phyloP scores from a whole-genome alignment of 352 stramenopile species.

The Phytophthora podocarpi region DNA sequence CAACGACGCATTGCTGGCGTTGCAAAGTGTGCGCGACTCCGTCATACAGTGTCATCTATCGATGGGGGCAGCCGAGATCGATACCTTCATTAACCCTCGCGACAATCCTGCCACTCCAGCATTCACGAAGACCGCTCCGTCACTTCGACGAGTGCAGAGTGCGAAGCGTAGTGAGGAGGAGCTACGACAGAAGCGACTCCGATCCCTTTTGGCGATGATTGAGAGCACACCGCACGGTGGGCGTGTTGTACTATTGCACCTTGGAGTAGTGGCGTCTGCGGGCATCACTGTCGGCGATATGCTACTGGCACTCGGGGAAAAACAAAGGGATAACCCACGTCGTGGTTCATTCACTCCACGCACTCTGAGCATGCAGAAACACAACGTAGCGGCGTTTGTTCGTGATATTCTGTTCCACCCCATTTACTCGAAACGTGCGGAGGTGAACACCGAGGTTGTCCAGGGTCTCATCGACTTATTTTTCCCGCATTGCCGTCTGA shows the following conservation, averaged over 20 bases:
- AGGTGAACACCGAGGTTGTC: constrained; percentile 45
- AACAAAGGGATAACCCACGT: constrained; percentile 47
- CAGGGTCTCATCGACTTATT: constrained; percentile 66
- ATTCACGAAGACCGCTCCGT: constrained; percentile 19
- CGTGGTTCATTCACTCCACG: constrained; percentile 26
- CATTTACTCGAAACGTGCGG: constrained; percentile 61
- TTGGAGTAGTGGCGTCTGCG: constrained; percentile 48
- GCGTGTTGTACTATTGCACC: constrained; percentile 63
- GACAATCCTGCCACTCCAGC: constrained; percentile 1
- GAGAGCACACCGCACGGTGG: constrained; percentile 55
- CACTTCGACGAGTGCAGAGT: constrained; percentile 38
- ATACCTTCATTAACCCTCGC: constrained; percentile 25
- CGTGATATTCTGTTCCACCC: constrained; percentile 80
- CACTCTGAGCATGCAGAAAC: constrained; percentile 44
- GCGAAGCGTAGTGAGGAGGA: constrained; percentile 40
- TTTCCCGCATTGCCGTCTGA: constrained; percentile 72
- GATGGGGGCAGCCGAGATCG: constrained; percentile 43
- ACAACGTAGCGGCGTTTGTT: constrained; percentile 65
- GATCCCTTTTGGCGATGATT: constrained; percentile 55
- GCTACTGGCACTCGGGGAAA: constrained; percentile 57
- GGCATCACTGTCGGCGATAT: constrained; percentile 63
- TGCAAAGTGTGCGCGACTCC: constrained; percentile 68
- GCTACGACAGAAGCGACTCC: constrained; percentile 44
- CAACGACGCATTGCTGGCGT: constrained; percentile 56
- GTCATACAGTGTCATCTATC: constrained; percentile 65